Evolutionary conservation across 1,284 basidiomycete genomes (phyloP), one percentile per base, ranked within the genome.

Genomic region (Cronartium quercuum): DNA sequence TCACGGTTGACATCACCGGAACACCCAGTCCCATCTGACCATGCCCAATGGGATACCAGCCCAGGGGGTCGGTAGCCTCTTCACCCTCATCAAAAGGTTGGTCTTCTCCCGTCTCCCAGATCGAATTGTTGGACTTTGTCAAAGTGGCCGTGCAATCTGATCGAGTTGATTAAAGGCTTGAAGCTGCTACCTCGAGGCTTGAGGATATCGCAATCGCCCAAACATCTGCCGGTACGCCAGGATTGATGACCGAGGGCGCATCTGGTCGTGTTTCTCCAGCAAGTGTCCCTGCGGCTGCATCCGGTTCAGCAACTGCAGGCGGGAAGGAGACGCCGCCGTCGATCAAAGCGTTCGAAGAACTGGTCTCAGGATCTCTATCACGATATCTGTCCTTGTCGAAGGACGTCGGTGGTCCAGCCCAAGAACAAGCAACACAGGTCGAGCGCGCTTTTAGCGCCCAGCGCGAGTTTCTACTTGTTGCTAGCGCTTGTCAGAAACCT

Each of bases 101-200:
- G 38, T 34, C 35, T 44, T 18, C 21, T 66, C 65, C 40, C 24
- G 15, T 15, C 24, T 34, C 24, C 18, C 2, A 15, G 38, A n/a
- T n/a, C 37, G 18, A 66, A 29, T 4, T 9, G 24, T 6, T n/a
- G 35, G 21, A 24, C 37, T 18, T 12, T 34, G 15, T 24, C 3
- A 42, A 41, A 41, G 6, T 15, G 47, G 29, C 15, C 18, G 29
- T 44, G 10, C 13, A 63, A 47, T 24, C 37, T 9, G 21, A 7
- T 51, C 51, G 9, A 66, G 76, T 35, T 79, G 24, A 13, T 21
- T 18, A 35, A 70, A 91, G 91, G 77, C 86, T 92, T 68, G 91
- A 95, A 85, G 95, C 96, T 61, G 92, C 93, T 2, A 94, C 94
- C 7, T 93, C 92, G 66, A 88, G 95, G 68, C 87, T 98, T 37